Conservation (phyloP, 2,329 filamentous ascomycete genomes). For the Fusarium citri region DNA sequence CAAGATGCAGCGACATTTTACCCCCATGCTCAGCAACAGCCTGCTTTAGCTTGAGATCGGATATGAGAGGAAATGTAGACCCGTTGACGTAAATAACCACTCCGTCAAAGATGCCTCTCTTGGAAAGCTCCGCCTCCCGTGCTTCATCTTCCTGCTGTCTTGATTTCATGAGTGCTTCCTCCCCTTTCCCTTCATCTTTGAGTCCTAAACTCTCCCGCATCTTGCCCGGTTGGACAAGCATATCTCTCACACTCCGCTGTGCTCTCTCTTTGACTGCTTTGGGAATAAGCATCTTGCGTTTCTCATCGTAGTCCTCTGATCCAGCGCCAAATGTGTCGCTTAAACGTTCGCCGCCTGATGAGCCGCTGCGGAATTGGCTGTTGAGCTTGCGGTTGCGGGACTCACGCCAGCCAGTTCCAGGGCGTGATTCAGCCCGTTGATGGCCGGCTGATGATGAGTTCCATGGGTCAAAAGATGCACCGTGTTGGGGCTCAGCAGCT, state of each 20-base stretch:
- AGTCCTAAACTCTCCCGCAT: slow-evolving; percentile 52
- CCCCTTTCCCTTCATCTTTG: slow-evolving; percentile 22
- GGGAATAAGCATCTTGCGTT: slow-evolving; percentile 57
- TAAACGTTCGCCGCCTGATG: slow-evolving; percentile 68
- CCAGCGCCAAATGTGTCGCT: slow-evolving; percentile 75
- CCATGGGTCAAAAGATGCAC: slow-evolving; percentile 72
- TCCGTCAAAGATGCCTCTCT: slow-evolving; percentile 71
- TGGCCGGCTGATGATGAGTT: slow-evolving; percentile 82
- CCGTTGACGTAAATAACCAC: slow-evolving; percentile 88
- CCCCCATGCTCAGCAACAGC: slow-evolving; percentile 81
- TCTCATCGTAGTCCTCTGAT: slow-evolving; percentile 65
- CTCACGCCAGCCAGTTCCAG: slow-evolving; percentile 76
- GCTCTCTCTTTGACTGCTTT: slow-evolving; percentile 56
- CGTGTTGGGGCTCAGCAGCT: slow-evolving; percentile 56
- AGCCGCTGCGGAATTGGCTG: slow-evolving; percentile 72
- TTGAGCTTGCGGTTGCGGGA: slow-evolving; percentile 76
- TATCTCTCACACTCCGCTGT: slow-evolving; percentile 62
- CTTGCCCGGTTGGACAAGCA: slow-evolving; percentile 61
- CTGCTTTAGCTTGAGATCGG: slow-evolving; percentile 87
- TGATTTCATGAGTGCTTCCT: slow-evolving; percentile 43
- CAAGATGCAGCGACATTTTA: slow-evolving; percentile 75
- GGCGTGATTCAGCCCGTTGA: slow-evolving; percentile 76
- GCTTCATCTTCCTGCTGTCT: slow-evolving; percentile 63
- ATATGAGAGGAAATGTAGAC: slow-evolving; percentile 82
- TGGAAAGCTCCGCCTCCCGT: slow-evolving; percentile 51